Conservation (phyloP, 257 asterid species). For the Forsythia viridissima region DNA sequence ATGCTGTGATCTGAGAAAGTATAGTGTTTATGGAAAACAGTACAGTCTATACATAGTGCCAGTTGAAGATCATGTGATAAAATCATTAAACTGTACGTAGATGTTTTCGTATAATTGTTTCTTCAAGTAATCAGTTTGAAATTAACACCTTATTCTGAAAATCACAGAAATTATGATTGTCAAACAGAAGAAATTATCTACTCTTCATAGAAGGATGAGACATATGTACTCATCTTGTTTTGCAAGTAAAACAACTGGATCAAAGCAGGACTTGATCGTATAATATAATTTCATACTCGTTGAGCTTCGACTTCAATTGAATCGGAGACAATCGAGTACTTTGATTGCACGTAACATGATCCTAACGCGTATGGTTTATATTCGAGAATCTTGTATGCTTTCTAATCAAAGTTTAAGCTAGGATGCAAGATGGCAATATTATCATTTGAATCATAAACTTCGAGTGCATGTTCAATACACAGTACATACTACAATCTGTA, state of each 20-base stretch:
- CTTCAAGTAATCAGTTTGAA: neutral
- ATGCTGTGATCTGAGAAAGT: neutral
- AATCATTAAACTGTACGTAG: neutral
- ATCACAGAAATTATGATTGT: neutral
- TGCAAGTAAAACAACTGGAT: neutral
- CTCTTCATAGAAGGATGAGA: neutral
- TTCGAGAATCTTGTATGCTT: no score
- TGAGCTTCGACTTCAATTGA: neutral
- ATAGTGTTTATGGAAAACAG: neutral
- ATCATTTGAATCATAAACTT: no score
- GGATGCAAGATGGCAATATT: no score
- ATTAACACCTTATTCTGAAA: neutral
- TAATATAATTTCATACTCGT: no score
- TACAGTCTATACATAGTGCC: neutral
- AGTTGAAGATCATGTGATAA: neutral
- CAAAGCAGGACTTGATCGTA: no score
- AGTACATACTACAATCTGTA: neutral
- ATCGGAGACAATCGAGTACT: neutral
- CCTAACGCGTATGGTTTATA: neutral
- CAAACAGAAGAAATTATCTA: neutral
- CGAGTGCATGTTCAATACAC: neutral
- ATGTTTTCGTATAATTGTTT: neutral
- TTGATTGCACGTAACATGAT: neutral
- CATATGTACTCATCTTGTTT: neutral
- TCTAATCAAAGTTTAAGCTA: no score